phyloP scores from a whole-genome alignment of 768 basidiomycete genomes.

The Butyriboletus loyo region DNA sequence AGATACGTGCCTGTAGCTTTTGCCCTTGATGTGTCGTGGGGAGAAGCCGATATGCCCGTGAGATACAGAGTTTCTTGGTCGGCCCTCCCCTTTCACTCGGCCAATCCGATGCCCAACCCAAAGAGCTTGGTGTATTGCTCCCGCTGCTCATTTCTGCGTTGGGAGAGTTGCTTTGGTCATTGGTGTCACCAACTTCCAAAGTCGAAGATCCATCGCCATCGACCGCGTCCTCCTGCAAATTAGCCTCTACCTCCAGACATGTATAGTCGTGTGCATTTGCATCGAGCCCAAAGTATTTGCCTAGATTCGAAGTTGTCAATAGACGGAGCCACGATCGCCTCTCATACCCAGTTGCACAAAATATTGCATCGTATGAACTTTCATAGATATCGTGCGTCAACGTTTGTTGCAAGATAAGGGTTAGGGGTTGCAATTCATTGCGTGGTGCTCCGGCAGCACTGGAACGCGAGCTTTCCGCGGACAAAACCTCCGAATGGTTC shows the following conservation, averaged over 20 bases:
- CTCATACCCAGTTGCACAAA: constrained; percentile 56
- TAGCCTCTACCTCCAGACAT: constrained; percentile 9
- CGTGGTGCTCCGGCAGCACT: background rate
- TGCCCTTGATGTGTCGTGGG: constrained; percentile 17
- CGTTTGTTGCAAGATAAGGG: constrained; percentile 36
- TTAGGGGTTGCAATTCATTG: constrained; percentile 1
- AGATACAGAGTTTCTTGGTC: constrained; percentile 28
- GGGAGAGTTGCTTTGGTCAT: background rate
- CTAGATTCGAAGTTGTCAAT: constrained; percentile 39
- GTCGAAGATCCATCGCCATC: background rate
- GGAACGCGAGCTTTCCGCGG: constrained; percentile 20
- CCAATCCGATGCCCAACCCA: constrained; percentile 21
- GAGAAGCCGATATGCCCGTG: constrained; percentile 42
- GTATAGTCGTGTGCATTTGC: background rate
- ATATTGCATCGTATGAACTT: constrained; percentile 42
- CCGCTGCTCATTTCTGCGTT: background rate
- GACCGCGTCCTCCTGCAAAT: background rate
- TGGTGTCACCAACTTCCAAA: constrained; percentile 1
- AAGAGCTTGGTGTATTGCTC: constrained; percentile 11
- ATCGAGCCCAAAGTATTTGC: constrained; percentile 36
- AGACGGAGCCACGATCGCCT: constrained; percentile 45
- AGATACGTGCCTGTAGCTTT: constrained; percentile 26
- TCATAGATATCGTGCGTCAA: constrained; percentile 33
- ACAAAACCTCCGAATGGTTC: constrained; percentile 36
- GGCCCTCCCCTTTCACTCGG: constrained; percentile 12